Percentiles rank a stretch among this genome's conserved stretches.
These are phyloP conservation scores for Dianthus caryophyllus DNA, from an alignment of 148 eudicot species.

Conservation along the genomic window DNA sequence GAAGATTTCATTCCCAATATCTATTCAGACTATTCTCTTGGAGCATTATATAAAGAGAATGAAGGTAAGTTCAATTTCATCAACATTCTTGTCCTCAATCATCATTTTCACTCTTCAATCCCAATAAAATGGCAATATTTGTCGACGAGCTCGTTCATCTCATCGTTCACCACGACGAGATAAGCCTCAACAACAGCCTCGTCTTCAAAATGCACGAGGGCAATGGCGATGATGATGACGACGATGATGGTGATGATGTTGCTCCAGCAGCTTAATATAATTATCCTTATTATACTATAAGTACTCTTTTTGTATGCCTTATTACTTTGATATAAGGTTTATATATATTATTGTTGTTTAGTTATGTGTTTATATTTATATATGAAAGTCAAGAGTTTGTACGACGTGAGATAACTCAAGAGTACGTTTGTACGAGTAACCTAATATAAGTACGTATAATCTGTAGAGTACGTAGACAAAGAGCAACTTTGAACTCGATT, in stretches of 20 bases:
- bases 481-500: too few species aligned
- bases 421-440: too few species aligned
- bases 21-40: background rate
- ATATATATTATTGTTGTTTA: background rate
- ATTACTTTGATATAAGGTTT: background rate
- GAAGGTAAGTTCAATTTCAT: background rate
- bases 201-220: background rate
- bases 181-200: constrained; percentile 6
- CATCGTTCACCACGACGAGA: background rate
- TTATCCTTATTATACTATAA: too few species aligned
- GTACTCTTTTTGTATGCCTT: background rate
- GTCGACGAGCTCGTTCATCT: constrained; percentile 6
- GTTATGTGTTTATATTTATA: background rate
- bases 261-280: constrained; percentile 35
- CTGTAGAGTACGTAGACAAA: background rate
- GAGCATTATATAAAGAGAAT: constrained; percentile 1
- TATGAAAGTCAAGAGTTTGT: background rate
- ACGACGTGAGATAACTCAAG: too few species aligned
- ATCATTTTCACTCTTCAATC: background rate
- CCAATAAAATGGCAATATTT: background rate
- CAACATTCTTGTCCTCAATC: background rate
- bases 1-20: background rate
- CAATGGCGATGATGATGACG: constrained; percentile 27
- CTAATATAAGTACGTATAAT: too few species aligned
- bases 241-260: constrained; percentile 34